Base-by-base conservation (phyloP, 768 basidiomycete species). In the Termitomyces sp. region DNA sequence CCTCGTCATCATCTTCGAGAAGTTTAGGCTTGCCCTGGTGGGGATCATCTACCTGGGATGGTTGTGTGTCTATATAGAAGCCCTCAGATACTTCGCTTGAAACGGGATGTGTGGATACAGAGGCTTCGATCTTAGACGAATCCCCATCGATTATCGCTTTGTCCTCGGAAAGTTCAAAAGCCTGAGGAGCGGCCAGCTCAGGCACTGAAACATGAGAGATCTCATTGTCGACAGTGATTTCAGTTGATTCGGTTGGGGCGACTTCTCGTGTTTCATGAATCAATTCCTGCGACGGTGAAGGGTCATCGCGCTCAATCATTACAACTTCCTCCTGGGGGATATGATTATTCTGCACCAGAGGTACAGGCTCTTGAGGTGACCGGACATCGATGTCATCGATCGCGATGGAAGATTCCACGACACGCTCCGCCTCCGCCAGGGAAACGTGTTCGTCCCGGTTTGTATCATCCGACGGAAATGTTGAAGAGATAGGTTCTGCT, bases 1-100 rank as follows among this genome's bases (percentile, higher is more conserved):
- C 91, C 20, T 89, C 88, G 35, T 86, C 85, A 33, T 78, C 78
- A 13, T 74, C 73, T 9, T 65, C 65, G 33, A 68, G 65, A n/a
- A 66, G 51, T 42, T 64, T 54, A 13, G 60, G 59, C 12, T 57
- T 55, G 22, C 69, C 38, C 49, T 58, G 67, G 22, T 49, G 48
- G 0, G 62, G 67, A 15, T 63, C 51, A 20, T 66, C 48, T 2
- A 66, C 45, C 3, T 54, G 44, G n/a, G 71, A 65, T 13, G 81
- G 77, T 16, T 67, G 42, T 0, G 79, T 79, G 63, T 85, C 83
- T 28, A 85, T 67, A 61, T 78, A 74, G 59, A 78, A 78, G 1
- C 60, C 60, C 5, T 60, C 28, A 2, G 51, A 57, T 39, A 52
- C 52, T 49, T 65, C 55, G 7, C 54, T 42, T 13, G 18, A 55